Conservation (phyloP, 768 basidiomycete genomes). For the Atractiella rhizophila region DNA sequence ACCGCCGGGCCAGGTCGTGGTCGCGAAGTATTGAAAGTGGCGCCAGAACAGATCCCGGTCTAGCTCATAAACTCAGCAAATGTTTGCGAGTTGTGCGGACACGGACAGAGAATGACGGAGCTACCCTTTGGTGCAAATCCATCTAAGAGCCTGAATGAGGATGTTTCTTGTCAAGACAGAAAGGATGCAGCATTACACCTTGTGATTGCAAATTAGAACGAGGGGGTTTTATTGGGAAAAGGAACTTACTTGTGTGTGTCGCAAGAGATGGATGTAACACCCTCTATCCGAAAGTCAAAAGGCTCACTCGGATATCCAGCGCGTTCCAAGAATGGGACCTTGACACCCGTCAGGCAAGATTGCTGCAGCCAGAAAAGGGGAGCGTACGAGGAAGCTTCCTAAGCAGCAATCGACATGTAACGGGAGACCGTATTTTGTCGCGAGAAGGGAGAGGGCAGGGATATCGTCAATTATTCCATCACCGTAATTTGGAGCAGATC, state of each 20-base stretch:
- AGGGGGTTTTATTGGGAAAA: too few species aligned
- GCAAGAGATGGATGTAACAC: constrained; percentile 83
- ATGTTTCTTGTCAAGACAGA: too few species aligned
- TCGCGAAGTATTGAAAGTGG: constrained; percentile 13
- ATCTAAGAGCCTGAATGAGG: constrained; percentile 22
- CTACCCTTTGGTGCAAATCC: constrained; percentile 86
- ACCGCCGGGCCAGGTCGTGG: constrained; percentile 32
- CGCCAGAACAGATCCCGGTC: constrained; percentile 3
- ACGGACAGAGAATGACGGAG: constrained; percentile 84
- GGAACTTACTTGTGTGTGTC: constrained; percentile 65
- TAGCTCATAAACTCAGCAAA: background rate
- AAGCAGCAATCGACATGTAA: constrained; percentile 88
- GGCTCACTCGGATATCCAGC: constrained; percentile 22
- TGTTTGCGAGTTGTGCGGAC: constrained; percentile 13
- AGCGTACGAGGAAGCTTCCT: constrained; percentile 23
- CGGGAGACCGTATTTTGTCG: constrained; percentile 47
- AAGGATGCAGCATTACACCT: constrained; percentile 1
- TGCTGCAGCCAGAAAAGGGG: background rate
- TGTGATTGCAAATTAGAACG: background rate
- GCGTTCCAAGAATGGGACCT: constrained; percentile 69
- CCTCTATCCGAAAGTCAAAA: constrained; percentile 73
- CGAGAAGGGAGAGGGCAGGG: constrained; percentile 45
- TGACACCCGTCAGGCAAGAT: constrained; percentile 29
- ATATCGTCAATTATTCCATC: constrained; percentile 33
- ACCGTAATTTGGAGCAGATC: constrained; percentile 50